Percentiles rank a stretch among this genome's conserved stretches.
Conservation (phyloP, 192 early-diverging fungal genomes). For the Gamsiella multidivaricata region DNA sequence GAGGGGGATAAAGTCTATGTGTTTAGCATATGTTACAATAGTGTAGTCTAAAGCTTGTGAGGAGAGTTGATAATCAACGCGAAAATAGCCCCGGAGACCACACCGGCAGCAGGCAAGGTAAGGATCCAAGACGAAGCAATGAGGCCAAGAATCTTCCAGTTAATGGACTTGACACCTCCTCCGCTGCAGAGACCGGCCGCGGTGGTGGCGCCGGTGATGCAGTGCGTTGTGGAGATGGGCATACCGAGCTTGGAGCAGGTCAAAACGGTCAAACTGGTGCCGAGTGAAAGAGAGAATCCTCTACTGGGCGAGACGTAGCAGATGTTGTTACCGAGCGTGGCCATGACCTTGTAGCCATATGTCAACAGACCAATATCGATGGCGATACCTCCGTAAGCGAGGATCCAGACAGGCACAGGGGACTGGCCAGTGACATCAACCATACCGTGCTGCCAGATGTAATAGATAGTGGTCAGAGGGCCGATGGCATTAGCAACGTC, state of each 20-base stretch:
- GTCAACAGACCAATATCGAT: slow-evolving; percentile 83
- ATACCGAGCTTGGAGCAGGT: slow-evolving; percentile 85
- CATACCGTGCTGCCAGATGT: slow-evolving; percentile 65
- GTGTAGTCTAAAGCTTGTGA: slow-evolving; percentile 12
- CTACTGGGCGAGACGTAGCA: slow-evolving; percentile 87
- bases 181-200: slow-evolving; percentile 71
- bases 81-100: slow-evolving; percentile 28
- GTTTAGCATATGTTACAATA: too few species aligned
- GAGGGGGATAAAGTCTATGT: not conserved
- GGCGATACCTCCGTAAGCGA: slow-evolving; percentile 76
- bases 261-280: slow-evolving; percentile 82
- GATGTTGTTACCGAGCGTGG: slow-evolving; percentile 84
- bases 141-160: slow-evolving; percentile 80
- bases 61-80: slow-evolving; percentile 46
- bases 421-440: slow-evolving; percentile 58
- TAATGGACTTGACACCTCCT: slow-evolving; percentile 67
- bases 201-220: slow-evolving; percentile 83
- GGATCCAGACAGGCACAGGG: slow-evolving; percentile 79
- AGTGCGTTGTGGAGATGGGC: slow-evolving; percentile 89
- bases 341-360: slow-evolving; percentile 83
- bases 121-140: slow-evolving; percentile 78
- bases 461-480: slow-evolving; percentile 79
- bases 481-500: slow-evolving; percentile 91
- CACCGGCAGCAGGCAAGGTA: slow-evolving; percentile 20
- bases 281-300: slow-evolving; percentile 85